Percentiles rank a stretch among this genome's conserved stretches.
phyloP scores from a whole-genome alignment of 2,329 filamentous ascomycete species.

The Talaromyces pinophilus region DNA sequence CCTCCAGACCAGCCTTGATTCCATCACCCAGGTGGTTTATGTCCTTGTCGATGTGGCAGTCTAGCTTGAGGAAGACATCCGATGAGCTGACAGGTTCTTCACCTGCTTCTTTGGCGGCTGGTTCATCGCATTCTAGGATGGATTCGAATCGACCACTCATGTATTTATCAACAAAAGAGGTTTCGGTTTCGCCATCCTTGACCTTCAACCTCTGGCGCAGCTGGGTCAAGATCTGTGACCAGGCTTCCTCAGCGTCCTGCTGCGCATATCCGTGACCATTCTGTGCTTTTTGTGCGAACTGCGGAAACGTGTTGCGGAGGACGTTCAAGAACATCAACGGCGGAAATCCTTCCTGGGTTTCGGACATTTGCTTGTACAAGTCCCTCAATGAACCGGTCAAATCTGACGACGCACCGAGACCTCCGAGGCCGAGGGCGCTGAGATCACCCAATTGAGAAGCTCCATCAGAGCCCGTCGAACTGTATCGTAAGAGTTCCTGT shows the following conservation, averaged over 20 bases:
- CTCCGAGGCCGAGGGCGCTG: conserved; percentile 59
- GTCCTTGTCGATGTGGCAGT: conserved; percentile 86
- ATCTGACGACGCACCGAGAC: conserved; percentile 64
- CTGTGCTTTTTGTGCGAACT: conserved; percentile 88
- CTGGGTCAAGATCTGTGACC: conserved; percentile 90
- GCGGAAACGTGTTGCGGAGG: conserved; percentile 77
- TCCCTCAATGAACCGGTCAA: conserved; percentile 75
- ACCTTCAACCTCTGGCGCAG: conserved; percentile 75
- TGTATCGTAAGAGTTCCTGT: conserved; percentile 69
- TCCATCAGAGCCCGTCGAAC: conserved; percentile 36
- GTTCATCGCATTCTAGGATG: conserved; percentile 79
- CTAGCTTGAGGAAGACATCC: conserved; percentile 85
- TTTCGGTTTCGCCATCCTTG: conserved; percentile 53
- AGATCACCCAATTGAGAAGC: conserved; percentile 46
- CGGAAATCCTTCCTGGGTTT: conserved; percentile 83
- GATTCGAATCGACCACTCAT: conserved; percentile 81
- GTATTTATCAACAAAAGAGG: conserved; percentile 86
- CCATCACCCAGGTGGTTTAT: conserved; percentile 93
- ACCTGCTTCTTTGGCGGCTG: conserved; percentile 69
- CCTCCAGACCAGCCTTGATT: conserved; percentile 75
- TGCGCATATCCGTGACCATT: conserved; percentile 86
- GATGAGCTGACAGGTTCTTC: conserved; percentile 68
- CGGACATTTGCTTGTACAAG: conserved; percentile 84
- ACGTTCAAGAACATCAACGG: conserved; percentile 81
- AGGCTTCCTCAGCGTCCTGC: conserved; percentile 97